Evolutionary conservation across 306 rosid species (phyloP).

Genomic region (Dryas drummondii): DNA sequence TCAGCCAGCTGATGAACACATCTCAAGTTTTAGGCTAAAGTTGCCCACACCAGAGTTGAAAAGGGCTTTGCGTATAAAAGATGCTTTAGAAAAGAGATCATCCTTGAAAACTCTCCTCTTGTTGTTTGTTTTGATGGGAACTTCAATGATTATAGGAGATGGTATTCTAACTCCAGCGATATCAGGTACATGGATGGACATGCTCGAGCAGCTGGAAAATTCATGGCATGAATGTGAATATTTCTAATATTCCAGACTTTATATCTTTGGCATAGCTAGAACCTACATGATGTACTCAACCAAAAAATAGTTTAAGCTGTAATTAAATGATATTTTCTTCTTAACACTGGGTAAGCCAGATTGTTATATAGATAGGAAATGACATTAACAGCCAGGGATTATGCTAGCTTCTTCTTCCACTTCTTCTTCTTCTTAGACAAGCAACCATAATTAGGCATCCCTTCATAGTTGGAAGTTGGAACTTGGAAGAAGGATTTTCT

Average conservation of each 20-base stretch:
- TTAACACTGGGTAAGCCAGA: not conserved
- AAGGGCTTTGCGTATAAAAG: conserved; percentile 84
- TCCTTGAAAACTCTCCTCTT: conserved; percentile 61
- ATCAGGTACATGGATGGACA: conserved; percentile 58
- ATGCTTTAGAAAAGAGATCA: conserved; percentile 60
- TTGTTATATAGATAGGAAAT: not conserved
- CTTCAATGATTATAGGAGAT: conserved; percentile 96
- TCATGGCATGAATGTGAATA: not conserved
- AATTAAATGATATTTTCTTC: not conserved
- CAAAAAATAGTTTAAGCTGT: conserved; percentile 6
- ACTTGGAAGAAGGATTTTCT: not conserved
- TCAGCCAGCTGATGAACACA: conserved; percentile 84
- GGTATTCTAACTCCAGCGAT: conserved; percentile 96
- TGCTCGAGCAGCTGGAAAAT: not conserved
- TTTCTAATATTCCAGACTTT: not conserved
- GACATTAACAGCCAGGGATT: not conserved
- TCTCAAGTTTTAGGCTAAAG: conserved; percentile 86
- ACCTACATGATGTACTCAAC: not conserved
- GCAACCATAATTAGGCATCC: conserved; percentile 3
- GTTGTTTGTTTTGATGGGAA: conserved; percentile 85
- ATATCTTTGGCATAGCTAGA: not conserved
- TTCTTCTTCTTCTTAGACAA: not conserved
- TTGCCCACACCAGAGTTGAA: conserved; percentile 89
- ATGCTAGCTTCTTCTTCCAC: not conserved
- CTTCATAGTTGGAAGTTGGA: not conserved